phyloP scores from a whole-genome alignment of 2,329 filamentous ascomycete genomes.

The Colletotrichum spinosum region DNA sequence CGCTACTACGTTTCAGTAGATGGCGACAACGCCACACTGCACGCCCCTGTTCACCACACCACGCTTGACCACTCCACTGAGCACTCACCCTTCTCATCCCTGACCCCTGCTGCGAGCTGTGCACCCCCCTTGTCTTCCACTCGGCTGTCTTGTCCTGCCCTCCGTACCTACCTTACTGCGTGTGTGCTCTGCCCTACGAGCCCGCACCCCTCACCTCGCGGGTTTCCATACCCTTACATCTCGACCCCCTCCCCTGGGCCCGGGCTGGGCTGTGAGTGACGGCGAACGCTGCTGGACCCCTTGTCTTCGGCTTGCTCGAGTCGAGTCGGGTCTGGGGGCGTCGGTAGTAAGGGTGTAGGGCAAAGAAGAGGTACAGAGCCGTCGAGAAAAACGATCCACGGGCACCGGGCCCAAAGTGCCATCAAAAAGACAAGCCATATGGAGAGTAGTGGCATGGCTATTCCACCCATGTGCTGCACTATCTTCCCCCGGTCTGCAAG shows the following conservation, averaged over 20 bases:
- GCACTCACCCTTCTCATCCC: neutral
- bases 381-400: conserved; percentile 27
- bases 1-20: no score
- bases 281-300: no score
- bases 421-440: conserved; percentile 17
- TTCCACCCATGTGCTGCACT: conserved; percentile 24
- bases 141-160: conserved; percentile 1
- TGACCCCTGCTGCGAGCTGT: conserved; percentile 23
- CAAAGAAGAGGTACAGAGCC: neutral
- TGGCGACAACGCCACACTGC: neutral
- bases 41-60: conserved; percentile 3
- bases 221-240: no score
- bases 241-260: no score
- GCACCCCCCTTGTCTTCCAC: conserved; percentile 26
- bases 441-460: neutral
- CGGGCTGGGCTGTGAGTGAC: no score
- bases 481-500: conserved; percentile 15
- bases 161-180: conserved; percentile 31
- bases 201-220: neutral
- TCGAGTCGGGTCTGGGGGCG: no score
- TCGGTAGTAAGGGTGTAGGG: no score
- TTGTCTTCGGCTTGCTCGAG: no score
- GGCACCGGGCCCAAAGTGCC: conserved; percentile 27
- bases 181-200: conserved; percentile 37
- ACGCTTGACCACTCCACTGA: conserved; percentile 11